A percentile compares a stretch with the other conserved stretches of the same genome.
Evolutionary conservation across 768 basidiomycete species (phyloP).

Genomic region (Trametes maxima): DNA sequence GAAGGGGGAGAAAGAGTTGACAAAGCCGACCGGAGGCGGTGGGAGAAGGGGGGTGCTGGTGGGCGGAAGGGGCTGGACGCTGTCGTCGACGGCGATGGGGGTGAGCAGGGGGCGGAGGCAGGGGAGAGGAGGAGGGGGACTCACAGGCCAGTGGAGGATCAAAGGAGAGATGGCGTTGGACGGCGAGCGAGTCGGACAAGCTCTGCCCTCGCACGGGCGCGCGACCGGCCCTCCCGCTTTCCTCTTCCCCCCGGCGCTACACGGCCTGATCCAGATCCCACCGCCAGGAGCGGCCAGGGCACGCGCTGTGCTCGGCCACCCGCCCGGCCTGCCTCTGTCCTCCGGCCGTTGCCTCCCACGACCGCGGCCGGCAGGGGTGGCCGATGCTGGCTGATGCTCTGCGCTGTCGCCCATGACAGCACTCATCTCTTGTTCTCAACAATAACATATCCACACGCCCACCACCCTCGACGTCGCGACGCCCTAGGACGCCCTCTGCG

Average conservation of each 20-base stretch:
- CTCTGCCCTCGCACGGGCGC: conserved; percentile 1
- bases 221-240: background rate
- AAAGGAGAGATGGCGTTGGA: conserved; percentile 21
- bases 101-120: background rate
- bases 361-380: too few species aligned
- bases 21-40: conserved; percentile 4
- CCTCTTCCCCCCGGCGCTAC: background rate
- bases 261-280: conserved; percentile 5
- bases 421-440: background rate
- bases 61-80: conserved; percentile 13
- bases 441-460: background rate
- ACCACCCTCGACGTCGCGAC: background rate
- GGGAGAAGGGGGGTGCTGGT: conserved; percentile 11
- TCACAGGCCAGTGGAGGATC: conserved; percentile 22
- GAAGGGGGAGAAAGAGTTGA: conserved; percentile 4
- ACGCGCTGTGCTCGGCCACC: too few species aligned
- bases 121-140: background rate
- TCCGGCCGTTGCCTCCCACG: conserved; percentile 7
- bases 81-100: background rate
- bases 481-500: background rate
- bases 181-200: background rate
- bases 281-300: background rate
- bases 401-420: too few species aligned
- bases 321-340: background rate
- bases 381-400: too few species aligned